A percentile compares a stretch with the other conserved stretches of the same genome.
Evolutionary conservation across 179 eudicot species (phyloP).

Genomic region (Heliamphora pulchella): DNA sequence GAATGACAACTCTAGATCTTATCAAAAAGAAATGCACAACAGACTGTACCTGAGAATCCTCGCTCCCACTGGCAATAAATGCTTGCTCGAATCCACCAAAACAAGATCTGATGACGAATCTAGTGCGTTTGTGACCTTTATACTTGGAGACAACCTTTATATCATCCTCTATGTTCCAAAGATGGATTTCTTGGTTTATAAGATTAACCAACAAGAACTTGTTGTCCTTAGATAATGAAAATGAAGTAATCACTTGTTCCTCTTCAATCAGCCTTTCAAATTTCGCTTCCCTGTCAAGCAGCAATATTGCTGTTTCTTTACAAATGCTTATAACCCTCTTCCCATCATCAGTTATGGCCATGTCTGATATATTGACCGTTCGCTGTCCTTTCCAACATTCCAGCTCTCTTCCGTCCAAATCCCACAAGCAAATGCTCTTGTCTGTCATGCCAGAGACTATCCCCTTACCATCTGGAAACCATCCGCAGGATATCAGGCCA

Average conservation of each 20-base stretch:
- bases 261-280: constrained; percentile 53
- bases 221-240: constrained; percentile 57
- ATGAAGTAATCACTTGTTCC: constrained; percentile 61
- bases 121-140: constrained; percentile 60
- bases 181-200: constrained; percentile 66
- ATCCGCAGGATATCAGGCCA: constrained; percentile 60
- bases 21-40: constrained; percentile 1
- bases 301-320: constrained; percentile 41
- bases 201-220: constrained; percentile 52
- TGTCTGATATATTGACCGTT: constrained; percentile 51
- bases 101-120: constrained; percentile 66
- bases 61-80: constrained; percentile 80
- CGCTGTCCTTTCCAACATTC: constrained; percentile 61
- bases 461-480: constrained; percentile 65
- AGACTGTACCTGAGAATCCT: constrained; percentile 65
- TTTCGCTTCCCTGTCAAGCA: constrained; percentile 50
- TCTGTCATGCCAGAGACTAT: constrained; percentile 51
- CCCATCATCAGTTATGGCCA: constrained; percentile 50
- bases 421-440: constrained; percentile 72
- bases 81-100: constrained; percentile 73
- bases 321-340: constrained; percentile 48
- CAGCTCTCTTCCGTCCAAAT: constrained; percentile 50
- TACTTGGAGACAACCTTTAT: constrained; percentile 46
- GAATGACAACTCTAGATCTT: not conserved
- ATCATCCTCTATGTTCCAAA: constrained; percentile 62